Evolutionary conservation across 177 flowering plant genomes (phyloP).

Genomic region (Vitis hybrid): DNA sequence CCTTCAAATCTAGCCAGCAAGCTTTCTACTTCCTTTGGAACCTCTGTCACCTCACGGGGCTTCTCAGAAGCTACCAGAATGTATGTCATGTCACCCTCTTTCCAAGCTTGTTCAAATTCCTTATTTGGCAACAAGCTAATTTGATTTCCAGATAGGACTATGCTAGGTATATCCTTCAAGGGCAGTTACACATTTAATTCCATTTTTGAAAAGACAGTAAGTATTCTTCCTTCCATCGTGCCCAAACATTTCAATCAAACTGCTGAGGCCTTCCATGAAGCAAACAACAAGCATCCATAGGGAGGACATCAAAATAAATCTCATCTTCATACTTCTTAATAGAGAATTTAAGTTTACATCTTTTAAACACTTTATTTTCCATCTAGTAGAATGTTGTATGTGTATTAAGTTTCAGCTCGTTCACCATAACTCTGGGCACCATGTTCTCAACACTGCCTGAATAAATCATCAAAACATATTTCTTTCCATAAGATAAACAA

Average conservation of each 20-base stretch:
- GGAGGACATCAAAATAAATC: background rate
- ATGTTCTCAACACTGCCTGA: background rate
- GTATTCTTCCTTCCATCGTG: slow-evolving; percentile 1
- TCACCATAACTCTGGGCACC: background rate
- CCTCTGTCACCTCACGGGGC: background rate
- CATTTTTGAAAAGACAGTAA: background rate
- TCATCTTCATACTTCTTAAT: background rate
- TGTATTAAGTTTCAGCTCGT: background rate
- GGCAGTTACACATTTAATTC: background rate
- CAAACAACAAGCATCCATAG: background rate
- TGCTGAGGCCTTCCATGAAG: background rate
- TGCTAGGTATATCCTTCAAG: background rate
- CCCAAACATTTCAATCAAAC: background rate
- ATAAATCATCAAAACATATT: background rate
- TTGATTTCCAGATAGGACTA: background rate
- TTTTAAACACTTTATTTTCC: background rate
- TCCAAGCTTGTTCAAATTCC: background rate
- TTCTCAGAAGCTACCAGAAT: background rate
- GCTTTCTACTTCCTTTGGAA: background rate
- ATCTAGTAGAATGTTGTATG: background rate
- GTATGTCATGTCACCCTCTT: background rate
- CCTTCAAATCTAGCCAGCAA: no score
- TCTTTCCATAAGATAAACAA: background rate
- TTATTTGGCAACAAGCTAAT: background rate
- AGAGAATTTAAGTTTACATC: background rate